Base-by-base conservation (phyloP, 805 yeast species). In the Saturnispora ahearnii region DNA sequence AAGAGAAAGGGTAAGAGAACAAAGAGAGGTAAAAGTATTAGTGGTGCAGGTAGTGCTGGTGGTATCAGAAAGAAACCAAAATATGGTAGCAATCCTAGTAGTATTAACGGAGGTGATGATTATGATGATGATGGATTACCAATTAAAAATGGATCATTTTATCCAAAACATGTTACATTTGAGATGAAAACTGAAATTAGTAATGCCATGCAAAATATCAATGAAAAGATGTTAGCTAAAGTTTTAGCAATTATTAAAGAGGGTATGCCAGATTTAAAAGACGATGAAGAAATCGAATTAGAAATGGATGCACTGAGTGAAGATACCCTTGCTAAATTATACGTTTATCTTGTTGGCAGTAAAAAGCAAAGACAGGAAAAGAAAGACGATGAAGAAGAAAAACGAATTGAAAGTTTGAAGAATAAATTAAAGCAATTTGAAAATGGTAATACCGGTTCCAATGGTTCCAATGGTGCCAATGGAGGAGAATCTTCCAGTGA, bases 131-230 rank as follows among this genome's bases (percentile, higher is more conserved):
- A 62, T 22, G 58, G 56, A 6, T 44, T 53, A 26, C 59, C 57
- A 37, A 54, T 49, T 30, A 56, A 55, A 28, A 58, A 59, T 32
- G 36, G 44, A 6, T 44, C 54, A 4, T 50, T 61, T 24, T 64
- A 65, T 45, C 69, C 70, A 49, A 61, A 66, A 12, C 67, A 64
- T 48, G 88, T 91, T 48, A 87, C 96, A 0, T 93, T 87, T 63
- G 98, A 90, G 62, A 91, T 91, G 98, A 93, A 93, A 76, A 87
- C 87, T 63, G 93, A 88, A 64, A 82, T 93, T 51, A 80, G 89
- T 50, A 97, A 89, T 62, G 82, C 82, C 57, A 90, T 93, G 63
- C 81, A 83, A 47, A 81, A 80, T 52, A 63, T 76, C 46, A 78
- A 88, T 41, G 95, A 89, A 56, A 80, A 83, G 66, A 87, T 87